These are phyloP conservation scores for Astragalus glycyphyllos DNA, from an alignment of 306 rosid species.

Conservation along the genomic window DNA sequence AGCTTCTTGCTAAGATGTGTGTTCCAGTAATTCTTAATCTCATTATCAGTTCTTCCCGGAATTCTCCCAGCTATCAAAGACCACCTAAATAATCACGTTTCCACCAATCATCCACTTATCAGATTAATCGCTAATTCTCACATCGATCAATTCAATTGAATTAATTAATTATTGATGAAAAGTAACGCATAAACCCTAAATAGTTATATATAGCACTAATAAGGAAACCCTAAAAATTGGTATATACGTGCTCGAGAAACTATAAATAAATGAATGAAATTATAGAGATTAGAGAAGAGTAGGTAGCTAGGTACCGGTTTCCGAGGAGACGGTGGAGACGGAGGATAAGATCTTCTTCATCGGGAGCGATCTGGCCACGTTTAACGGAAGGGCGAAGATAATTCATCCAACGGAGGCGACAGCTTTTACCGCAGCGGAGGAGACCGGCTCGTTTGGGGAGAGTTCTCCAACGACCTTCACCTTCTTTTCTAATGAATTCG, in stretches of 20 bases:
- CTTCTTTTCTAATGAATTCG: constrained; percentile 66
- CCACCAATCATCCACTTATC: not conserved
- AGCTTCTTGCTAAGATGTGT: constrained; percentile 92
- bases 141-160: not conserved
- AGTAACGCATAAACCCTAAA: constrained; percentile 12
- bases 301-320: constrained; percentile 34
- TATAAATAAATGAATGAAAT: not conserved
- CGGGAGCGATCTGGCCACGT: constrained; percentile 91
- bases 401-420: constrained; percentile 97
- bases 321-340: constrained; percentile 97
- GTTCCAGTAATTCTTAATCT: constrained; percentile 92
- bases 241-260: not conserved
- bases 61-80: constrained; percentile 95
- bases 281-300: no score
- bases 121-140: not conserved
- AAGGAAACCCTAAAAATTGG: no score
- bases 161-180: no score
- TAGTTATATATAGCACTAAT: not conserved
- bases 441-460: constrained; percentile 80
- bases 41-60: constrained; percentile 88
- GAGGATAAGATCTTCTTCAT: constrained; percentile 92
- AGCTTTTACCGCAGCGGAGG: constrained; percentile 90
- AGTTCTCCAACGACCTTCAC: constrained; percentile 88
- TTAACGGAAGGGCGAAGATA: constrained; percentile 89
- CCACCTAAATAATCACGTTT: constrained; percentile 54